Conservation (phyloP, 2,329 filamentous ascomycete genomes). For the Clonostachys rosea region DNA sequence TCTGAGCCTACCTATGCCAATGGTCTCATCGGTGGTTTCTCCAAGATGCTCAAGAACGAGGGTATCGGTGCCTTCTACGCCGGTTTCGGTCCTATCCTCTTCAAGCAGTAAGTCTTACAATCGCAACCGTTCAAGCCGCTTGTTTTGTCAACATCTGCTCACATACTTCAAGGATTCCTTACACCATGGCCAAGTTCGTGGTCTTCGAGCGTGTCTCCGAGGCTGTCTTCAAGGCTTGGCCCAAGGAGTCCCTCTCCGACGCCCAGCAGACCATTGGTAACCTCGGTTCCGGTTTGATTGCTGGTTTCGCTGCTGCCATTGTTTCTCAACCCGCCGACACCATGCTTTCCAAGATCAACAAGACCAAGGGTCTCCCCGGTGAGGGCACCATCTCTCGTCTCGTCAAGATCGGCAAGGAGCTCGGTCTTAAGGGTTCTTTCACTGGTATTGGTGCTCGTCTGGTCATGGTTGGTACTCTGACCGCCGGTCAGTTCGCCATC, state of each 20-base stretch:
- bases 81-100: constrained; percentile 82
- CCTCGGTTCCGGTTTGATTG: constrained; percentile 52
- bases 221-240: constrained; percentile 60
- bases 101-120: constrained; percentile 36
- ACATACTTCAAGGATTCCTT: constrained; percentile 61
- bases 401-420: constrained; percentile 84
- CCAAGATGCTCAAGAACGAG: constrained; percentile 79
- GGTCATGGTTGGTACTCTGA: constrained; percentile 64
- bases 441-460: constrained; percentile 73
- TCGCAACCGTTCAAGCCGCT: background rate
- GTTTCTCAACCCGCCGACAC: constrained; percentile 89
- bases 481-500: constrained; percentile 82
- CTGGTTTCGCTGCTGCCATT: constrained; percentile 78
- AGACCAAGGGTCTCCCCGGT: constrained; percentile 82
- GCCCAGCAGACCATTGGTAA: constrained; percentile 75
- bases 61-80: constrained; percentile 85
- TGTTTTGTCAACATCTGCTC: constrained; percentile 3
- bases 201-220: constrained; percentile 88
- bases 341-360: constrained; percentile 96
- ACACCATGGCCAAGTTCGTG: constrained; percentile 95
- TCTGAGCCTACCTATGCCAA: constrained; percentile 81
- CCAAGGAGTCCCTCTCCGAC: constrained; percentile 67
- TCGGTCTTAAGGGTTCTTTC: constrained; percentile 75
- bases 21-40: constrained; percentile 74
- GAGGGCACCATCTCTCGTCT: constrained; percentile 77